phyloP scores from a whole-genome alignment of 1,284 basidiomycete species.

The Athelia psychrophila region DNA sequence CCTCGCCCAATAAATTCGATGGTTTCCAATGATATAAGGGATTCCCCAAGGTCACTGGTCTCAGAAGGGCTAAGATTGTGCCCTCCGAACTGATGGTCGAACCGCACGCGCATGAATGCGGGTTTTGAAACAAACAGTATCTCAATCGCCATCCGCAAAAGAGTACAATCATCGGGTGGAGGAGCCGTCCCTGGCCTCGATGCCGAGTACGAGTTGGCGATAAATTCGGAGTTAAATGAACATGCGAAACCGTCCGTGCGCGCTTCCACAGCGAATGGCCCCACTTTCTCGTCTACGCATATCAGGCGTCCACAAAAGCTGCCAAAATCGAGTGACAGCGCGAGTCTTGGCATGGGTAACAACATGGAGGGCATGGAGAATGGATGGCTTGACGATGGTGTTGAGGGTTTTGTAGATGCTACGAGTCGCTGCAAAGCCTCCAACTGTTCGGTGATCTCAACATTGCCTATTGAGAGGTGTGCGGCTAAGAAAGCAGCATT shows the following conservation, averaged over 20 bases:
- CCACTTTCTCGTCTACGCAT: conserved; percentile 35
- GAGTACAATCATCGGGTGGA: conserved; percentile 20
- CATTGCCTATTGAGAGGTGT: conserved; percentile 39
- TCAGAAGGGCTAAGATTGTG: conserved; percentile 26
- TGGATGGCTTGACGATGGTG: conserved; percentile 16
- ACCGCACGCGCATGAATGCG: conserved; percentile 41
- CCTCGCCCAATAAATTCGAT: conserved; percentile 45
- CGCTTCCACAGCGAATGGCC: conserved; percentile 49
- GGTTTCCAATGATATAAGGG: conserved; percentile 55
- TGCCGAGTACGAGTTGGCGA: too few species aligned
- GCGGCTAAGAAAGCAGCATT: conserved; percentile 57
- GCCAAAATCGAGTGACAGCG: conserved; percentile 45
- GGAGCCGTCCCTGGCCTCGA: too few species aligned
- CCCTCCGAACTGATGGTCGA: conserved; percentile 19
- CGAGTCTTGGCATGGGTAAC: conserved; percentile 49
- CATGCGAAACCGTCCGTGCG: conserved; percentile 45
- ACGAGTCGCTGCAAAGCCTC: conserved; percentile 47
- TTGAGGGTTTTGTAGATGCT: conserved; percentile 18
- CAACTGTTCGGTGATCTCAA: conserved; percentile 50
- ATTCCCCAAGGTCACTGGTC: conserved; percentile 39
- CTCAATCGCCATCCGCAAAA: conserved; percentile 35
- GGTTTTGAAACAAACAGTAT: conserved; percentile 38
- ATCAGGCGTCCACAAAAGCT: conserved; percentile 45
- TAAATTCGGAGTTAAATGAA: conserved; percentile 8
- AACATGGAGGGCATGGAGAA: conserved; percentile 28